Conservation (phyloP, 441 rosid genomes). For the Aquilaria agallochum region DNA sequence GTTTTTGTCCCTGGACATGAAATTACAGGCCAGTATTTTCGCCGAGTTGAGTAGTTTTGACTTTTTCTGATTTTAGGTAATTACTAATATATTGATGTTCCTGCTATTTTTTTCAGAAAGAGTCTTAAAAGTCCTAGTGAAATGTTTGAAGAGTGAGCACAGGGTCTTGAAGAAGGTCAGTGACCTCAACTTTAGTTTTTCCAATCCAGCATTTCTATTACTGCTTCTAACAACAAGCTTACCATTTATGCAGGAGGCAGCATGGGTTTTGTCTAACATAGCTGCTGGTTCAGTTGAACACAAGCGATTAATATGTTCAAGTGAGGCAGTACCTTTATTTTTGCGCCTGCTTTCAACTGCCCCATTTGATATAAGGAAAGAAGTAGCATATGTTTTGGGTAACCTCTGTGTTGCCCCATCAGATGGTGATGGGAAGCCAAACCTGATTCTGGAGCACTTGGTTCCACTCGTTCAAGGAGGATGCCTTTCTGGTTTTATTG, state of each 20-base stretch:
- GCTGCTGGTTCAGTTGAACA: constrained; percentile 94
- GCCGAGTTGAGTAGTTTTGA: constrained; percentile 14
- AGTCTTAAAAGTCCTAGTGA: constrained; percentile 61
- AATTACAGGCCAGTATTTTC: constrained; percentile 56
- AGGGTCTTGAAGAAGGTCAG: constrained; percentile 88
- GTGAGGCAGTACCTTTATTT: constrained; percentile 66
- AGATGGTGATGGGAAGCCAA: constrained; percentile 58
- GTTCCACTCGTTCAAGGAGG: constrained; percentile 70
- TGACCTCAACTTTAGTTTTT: constrained; percentile 6
- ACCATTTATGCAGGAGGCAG: constrained; percentile 63
- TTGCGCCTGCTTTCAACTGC: constrained; percentile 68
- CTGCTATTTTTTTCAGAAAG: constrained; percentile 42
- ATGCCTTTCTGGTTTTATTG: constrained; percentile 80
- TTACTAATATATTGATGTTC: constrained; percentile 13
- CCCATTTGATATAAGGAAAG: constrained; percentile 85
- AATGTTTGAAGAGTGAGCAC: constrained; percentile 91
- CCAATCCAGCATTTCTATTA: neutral
- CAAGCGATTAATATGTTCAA: constrained; percentile 63
- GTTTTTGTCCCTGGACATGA: constrained; percentile 61
- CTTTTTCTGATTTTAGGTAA: constrained; percentile 9
- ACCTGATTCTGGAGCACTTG: constrained; percentile 65
- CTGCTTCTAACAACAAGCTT: constrained; percentile 8
- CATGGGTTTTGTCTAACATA: constrained; percentile 94
- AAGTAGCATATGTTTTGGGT: constrained; percentile 89
- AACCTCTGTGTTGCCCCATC: constrained; percentile 84